Conservation (phyloP, 164 flowering plant genomes). For the Nymphaea thermarum region DNA sequence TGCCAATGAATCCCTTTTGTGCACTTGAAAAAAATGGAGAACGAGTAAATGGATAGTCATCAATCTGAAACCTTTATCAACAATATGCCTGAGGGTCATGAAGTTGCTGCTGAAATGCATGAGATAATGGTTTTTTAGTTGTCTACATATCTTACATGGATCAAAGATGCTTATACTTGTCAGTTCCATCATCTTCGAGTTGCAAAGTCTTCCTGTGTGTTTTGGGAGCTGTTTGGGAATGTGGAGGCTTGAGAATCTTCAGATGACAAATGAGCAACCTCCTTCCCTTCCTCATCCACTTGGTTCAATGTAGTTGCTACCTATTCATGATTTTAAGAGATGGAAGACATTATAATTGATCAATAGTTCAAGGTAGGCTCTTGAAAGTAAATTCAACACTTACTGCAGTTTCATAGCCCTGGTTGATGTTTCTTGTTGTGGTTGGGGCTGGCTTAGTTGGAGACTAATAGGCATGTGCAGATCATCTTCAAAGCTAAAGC, state of each 20-base stretch:
- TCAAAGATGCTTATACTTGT: neutral
- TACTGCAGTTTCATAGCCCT: conserved; percentile 43
- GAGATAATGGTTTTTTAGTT: too few relatives aligned
- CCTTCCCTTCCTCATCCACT: neutral
- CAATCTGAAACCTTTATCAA: too few relatives aligned
- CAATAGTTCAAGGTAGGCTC: neutral
- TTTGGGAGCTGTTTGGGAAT: neutral
- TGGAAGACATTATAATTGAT: neutral
- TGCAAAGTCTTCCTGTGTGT: neutral
- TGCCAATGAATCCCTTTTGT: too few relatives aligned
- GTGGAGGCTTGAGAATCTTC: neutral
- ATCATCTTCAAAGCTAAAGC: conserved; percentile 29
- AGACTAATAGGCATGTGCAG: conserved; percentile 37
- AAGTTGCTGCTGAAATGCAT: too few relatives aligned
- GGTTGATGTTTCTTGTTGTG: conserved; percentile 32
- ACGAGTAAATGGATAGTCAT: too few relatives aligned
- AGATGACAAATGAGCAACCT: neutral
- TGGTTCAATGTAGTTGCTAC: neutral
- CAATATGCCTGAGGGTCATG: too few relatives aligned
- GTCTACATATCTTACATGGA: neutral
- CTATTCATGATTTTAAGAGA: neutral
- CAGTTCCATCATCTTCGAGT: neutral
- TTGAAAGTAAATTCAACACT: neutral
- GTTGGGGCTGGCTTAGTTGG: conserved; percentile 71
- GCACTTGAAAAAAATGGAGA: too few relatives aligned